Evolutionary conservation across 495 filamentous ascomycete species (phyloP).

Genomic region (Talaromyces proteolyticus): DNA sequence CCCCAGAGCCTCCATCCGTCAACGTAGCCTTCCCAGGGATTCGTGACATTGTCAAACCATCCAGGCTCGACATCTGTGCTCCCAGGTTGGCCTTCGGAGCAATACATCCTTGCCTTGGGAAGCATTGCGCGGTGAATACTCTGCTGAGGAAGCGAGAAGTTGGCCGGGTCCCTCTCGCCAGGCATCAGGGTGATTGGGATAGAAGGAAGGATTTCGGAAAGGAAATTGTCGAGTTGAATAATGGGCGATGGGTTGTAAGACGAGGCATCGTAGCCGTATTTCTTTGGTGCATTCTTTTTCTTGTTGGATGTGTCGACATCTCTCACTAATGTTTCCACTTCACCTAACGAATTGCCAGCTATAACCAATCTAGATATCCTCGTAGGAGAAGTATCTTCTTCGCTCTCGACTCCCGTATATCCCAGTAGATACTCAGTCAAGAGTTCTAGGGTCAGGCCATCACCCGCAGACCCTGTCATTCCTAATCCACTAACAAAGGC

Average conservation of each 20-base stretch:
- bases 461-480: slow-evolving; percentile 68
- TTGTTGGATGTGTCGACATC: slow-evolving; percentile 15
- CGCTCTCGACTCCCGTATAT: slow-evolving; percentile 59
- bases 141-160: slow-evolving; percentile 74
- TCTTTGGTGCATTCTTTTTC: slow-evolving; percentile 56
- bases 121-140: slow-evolving; percentile 81
- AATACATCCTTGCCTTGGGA: slow-evolving; percentile 63
- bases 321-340: slow-evolving; percentile 35
- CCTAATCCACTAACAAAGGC: slow-evolving; percentile 85
- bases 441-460: slow-evolving; percentile 67
- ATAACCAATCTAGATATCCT: slow-evolving; percentile 82
- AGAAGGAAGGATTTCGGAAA: slow-evolving; percentile 71
- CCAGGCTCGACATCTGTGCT: slow-evolving; percentile 45
- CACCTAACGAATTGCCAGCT: slow-evolving; percentile 79
- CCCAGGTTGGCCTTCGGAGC: slow-evolving; percentile 39
- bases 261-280: slow-evolving; percentile 90
- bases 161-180: slow-evolving; percentile 71
- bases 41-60: slow-evolving; percentile 88
- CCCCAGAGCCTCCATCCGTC: slow-evolving; percentile 83
- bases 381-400: slow-evolving; percentile 31
- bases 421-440: slow-evolving; percentile 85
- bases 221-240: slow-evolving; percentile 74
- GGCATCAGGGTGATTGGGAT: slow-evolving; percentile 78
- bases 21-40: slow-evolving; percentile 85
- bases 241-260: slow-evolving; percentile 82